These are phyloP conservation scores for Crucihimalaya himalaica DNA, from an alignment of 345 rosid species.

Conservation along the genomic window DNA sequence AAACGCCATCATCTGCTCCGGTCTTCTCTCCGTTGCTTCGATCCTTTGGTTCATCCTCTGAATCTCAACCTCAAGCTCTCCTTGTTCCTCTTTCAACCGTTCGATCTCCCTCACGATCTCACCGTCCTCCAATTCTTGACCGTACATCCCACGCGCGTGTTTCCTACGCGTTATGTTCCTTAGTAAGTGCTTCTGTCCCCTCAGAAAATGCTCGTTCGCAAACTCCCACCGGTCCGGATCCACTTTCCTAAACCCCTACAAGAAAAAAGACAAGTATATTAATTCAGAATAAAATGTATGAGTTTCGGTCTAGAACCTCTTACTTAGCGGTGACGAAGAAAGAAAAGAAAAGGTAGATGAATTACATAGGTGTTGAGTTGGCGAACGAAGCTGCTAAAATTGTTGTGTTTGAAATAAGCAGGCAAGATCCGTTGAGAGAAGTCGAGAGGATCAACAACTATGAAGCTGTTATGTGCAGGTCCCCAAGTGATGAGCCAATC, in stretches of 20 bases:
- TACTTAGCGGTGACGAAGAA: not conserved
- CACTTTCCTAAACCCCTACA: slow-evolving; percentile 85
- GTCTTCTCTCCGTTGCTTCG: slow-evolving; percentile 83
- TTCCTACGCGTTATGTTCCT: slow-evolving; percentile 76
- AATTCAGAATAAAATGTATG: not conserved
- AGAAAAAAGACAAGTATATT: not conserved
- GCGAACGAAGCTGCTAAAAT: slow-evolving; percentile 95
- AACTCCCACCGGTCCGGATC: slow-evolving; percentile 97
- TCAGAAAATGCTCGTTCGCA: slow-evolving; percentile 82
- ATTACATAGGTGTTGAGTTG: slow-evolving; percentile 89
- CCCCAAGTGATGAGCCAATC: slow-evolving; percentile 86
- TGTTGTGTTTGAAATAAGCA: slow-evolving; percentile 91
- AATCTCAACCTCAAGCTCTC: slow-evolving; percentile 57
- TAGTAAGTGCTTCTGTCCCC: slow-evolving; percentile 78
- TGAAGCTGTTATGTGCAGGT: slow-evolving; percentile 73
- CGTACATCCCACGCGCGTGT: slow-evolving; percentile 46
- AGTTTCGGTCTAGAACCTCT: not conserved
- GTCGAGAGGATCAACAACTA: slow-evolving; percentile 79
- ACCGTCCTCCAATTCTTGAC: slow-evolving; percentile 57
- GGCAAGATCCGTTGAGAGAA: slow-evolving; percentile 81
- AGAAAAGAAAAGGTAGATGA: not conserved
- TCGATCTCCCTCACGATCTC: slow-evolving; percentile 69
- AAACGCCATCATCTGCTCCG: slow-evolving; percentile 92
- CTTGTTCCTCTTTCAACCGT: slow-evolving; percentile 78
- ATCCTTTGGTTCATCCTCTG: slow-evolving; percentile 68